These are phyloP conservation scores for Cichorium intybus DNA, from an alignment of 140 eudicot genomes.

Conservation along the genomic window DNA sequence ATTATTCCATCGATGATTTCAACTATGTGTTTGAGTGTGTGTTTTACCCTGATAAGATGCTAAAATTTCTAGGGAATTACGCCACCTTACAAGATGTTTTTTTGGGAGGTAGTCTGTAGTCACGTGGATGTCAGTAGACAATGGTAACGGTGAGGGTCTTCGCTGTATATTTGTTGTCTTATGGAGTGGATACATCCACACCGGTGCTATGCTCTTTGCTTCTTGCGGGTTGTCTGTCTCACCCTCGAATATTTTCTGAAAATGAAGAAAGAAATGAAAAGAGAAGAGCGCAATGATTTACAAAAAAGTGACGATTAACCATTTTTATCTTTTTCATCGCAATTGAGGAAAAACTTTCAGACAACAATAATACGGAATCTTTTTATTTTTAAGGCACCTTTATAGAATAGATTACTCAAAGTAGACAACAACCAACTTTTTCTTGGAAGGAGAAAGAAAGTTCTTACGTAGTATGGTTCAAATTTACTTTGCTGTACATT, in stretches of 20 bases:
- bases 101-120: slow-evolving; percentile 29
- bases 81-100: slow-evolving; percentile 20
- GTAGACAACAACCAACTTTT: background rate
- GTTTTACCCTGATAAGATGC: slow-evolving; percentile 14
- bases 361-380: slow-evolving; percentile 18
- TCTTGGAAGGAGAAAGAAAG: background rate
- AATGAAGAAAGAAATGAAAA: slow-evolving; percentile 14
- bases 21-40: slow-evolving; percentile 9
- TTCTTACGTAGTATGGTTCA: slow-evolving; percentile 1
- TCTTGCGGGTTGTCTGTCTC: slow-evolving; percentile 38
- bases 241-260: slow-evolving; percentile 26
- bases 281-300: slow-evolving; percentile 4
- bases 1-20: slow-evolving; percentile 8
- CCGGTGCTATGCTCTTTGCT: slow-evolving; percentile 30
- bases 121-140: slow-evolving; percentile 41
- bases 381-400: slow-evolving; percentile 14
- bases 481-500: background rate
- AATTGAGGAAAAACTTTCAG: slow-evolving; percentile 3
- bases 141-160: slow-evolving; percentile 37
- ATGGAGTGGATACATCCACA: slow-evolving; percentile 31
- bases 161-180: slow-evolving; percentile 43
- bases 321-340: slow-evolving; percentile 12
- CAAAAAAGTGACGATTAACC: slow-evolving; percentile 3
- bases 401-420: slow-evolving; percentile 11
- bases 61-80: slow-evolving; percentile 22